These are phyloP conservation scores for Thalia dealbata DNA, from an alignment of 176 grass and related monocot genomes.

Conservation along the genomic window DNA sequence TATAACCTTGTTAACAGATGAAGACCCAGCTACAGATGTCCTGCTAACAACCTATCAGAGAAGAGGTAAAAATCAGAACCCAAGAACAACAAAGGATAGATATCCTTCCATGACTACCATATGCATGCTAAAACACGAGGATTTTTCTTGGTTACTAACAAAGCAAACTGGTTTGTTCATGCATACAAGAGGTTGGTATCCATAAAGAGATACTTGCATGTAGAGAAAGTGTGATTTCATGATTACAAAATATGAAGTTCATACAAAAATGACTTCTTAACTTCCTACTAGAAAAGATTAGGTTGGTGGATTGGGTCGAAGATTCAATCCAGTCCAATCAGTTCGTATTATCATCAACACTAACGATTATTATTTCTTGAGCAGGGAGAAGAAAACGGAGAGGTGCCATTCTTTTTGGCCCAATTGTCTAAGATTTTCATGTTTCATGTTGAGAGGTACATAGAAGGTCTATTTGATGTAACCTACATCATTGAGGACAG, in stretches of 20 bases:
- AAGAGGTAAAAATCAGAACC: slow-evolving; percentile 20
- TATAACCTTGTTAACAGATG: slow-evolving; percentile 30
- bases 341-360: too few relatives aligned
- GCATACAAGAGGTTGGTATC: not conserved
- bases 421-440: too few relatives aligned
- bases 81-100: not conserved
- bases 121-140: not conserved
- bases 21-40: slow-evolving; percentile 24
- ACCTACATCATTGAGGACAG: not conserved
- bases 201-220: not conserved
- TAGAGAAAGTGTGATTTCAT: not conserved
- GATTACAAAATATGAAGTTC: not conserved
- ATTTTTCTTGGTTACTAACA: not conserved
- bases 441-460: too few relatives aligned
- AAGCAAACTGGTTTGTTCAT: not conserved
- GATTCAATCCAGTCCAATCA: too few relatives aligned
- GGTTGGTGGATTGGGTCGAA: not conserved
- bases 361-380: too few relatives aligned
- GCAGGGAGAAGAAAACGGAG: too few relatives aligned
- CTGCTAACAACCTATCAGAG: slow-evolving; percentile 21
- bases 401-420: too few relatives aligned
- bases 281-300: not conserved
- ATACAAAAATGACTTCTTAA: not conserved
- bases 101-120: not conserved
- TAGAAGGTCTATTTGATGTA: too few relatives aligned